phyloP scores from a whole-genome alignment of 352 stramenopile genomes.

The Phytophthora fragariae region DNA sequence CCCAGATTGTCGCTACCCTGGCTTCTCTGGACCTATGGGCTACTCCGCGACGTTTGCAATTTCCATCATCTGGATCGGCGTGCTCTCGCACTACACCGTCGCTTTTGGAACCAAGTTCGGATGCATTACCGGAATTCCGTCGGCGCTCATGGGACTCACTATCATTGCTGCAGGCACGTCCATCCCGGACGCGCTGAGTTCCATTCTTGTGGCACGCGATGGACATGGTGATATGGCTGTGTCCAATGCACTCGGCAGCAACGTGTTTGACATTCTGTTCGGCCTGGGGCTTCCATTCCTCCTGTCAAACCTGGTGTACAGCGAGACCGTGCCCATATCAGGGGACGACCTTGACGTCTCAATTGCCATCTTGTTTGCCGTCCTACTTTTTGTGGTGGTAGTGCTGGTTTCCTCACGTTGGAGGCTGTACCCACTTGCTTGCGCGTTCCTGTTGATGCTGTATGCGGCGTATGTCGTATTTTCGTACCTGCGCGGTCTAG shows the following conservation, averaged over 20 bases:
- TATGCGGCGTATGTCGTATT: conserved; percentile 69
- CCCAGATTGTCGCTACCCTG: conserved; percentile 71
- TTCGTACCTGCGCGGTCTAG: conserved; percentile 61
- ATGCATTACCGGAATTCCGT: conserved; percentile 74
- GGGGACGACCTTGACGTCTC: conserved; percentile 65
- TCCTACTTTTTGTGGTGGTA: conserved; percentile 61
- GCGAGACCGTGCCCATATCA: conserved; percentile 54
- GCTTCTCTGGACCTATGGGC: conserved; percentile 54
- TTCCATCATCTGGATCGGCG: conserved; percentile 76
- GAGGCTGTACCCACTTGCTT: conserved; percentile 54
- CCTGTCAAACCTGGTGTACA: conserved; percentile 79
- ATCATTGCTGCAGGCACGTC: conserved; percentile 83
- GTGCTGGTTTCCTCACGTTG: conserved; percentile 62
- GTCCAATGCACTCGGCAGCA: conserved; percentile 85
- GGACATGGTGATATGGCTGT: conserved; percentile 86
- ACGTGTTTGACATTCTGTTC: conserved; percentile 89
- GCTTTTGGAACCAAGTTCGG: conserved; percentile 67
- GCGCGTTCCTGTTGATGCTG: conserved; percentile 50
- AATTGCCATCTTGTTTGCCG: conserved; percentile 71
- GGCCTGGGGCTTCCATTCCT: conserved; percentile 82
- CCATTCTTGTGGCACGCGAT: conserved; percentile 79
- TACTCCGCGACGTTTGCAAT: conserved; percentile 68
- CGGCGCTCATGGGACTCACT: conserved; percentile 80
- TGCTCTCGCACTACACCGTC: conserved; percentile 80
- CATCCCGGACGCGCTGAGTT: conserved; percentile 83